A percentile compares a stretch with the other conserved stretches of the same genome.
Conservation (phyloP, 2,329 filamentous ascomycete species). For the Thyridium curvatum region DNA sequence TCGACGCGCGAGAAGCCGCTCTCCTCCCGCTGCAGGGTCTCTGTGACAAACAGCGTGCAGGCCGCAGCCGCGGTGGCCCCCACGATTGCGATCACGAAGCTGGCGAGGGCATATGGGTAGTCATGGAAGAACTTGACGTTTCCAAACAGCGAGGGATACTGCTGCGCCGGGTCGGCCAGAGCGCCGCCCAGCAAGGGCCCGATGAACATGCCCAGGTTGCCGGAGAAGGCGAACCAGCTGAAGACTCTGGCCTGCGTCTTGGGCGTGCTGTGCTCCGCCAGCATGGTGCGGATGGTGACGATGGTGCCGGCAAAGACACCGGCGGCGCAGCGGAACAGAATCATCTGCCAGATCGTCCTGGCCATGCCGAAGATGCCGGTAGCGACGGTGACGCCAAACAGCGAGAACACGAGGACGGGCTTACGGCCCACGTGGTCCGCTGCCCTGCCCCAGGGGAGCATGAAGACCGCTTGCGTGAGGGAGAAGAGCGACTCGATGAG, state of each 20-base stretch:
- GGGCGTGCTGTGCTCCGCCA: slow-evolving; percentile 64
- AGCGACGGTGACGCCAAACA: slow-evolving; percentile 55
- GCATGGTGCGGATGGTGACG: slow-evolving; percentile 71
- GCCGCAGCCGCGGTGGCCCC: slow-evolving; percentile 46
- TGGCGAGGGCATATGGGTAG: slow-evolving; percentile 62
- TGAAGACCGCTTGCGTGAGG: slow-evolving; percentile 68
- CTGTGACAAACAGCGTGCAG: slow-evolving; percentile 52
- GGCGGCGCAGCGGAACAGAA: slow-evolving; percentile 62
- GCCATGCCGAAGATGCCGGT: slow-evolving; percentile 65
- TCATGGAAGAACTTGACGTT: slow-evolving; percentile 49
- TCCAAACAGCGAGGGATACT: slow-evolving; percentile 56
- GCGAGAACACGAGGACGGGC: slow-evolving; percentile 61
- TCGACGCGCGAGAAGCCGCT: background rate
- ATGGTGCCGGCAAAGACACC: slow-evolving; percentile 70
- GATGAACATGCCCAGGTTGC: slow-evolving; percentile 68
- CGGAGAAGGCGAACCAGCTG: slow-evolving; percentile 68
- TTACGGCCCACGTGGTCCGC: slow-evolving; percentile 67
- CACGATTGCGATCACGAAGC: slow-evolving; percentile 48
- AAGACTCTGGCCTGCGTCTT: slow-evolving; percentile 69
- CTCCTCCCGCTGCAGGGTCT: slow-evolving; percentile 41
- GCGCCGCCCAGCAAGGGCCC: slow-evolving; percentile 65
- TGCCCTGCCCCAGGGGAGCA: slow-evolving; percentile 66
- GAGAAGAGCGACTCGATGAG: slow-evolving; percentile 71
- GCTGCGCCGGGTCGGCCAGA: slow-evolving; percentile 59
- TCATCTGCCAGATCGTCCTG: slow-evolving; percentile 64